These are phyloP conservation scores for Orobanche coerulescens DNA, from an alignment of 257 asterid genomes.

Conservation along the genomic window DNA sequence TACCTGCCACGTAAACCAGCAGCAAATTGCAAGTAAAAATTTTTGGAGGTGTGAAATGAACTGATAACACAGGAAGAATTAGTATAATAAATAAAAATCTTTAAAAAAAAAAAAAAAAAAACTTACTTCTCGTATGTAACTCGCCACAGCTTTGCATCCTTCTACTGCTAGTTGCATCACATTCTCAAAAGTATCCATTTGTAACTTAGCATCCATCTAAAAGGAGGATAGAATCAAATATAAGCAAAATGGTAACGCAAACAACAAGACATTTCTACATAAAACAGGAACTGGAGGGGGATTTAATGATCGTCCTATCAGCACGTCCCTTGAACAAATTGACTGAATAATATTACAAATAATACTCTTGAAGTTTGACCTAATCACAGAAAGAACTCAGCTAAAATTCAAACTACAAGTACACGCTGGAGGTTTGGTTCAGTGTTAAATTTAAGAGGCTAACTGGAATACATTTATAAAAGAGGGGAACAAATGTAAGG, in stretches of 20 bases:
- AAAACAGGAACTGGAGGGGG: background rate
- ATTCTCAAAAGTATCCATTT: conserved; percentile 73
- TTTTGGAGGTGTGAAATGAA: too few species aligned
- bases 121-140: conserved; percentile 69
- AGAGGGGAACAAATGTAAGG: too few species aligned
- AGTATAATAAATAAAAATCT: background rate
- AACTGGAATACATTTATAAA: too few species aligned
- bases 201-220: conserved; percentile 87
- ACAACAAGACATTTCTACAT: background rate
- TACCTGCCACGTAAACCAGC: conserved; percentile 35
- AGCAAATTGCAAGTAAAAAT: background rate
- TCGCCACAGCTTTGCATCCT: conserved; percentile 92
- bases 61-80: background rate
- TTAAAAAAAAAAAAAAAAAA: background rate
- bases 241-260: background rate
- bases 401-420: too few species aligned
- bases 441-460: too few species aligned
- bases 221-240: conserved; percentile 11
- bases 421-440: too few species aligned
- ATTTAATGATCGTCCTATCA: background rate
- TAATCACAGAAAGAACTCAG: too few species aligned
- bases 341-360: too few species aligned
- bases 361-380: too few species aligned
- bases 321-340: background rate
- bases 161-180: conserved; percentile 88